Conservation (phyloP, 495 filamentous ascomycete species). For the Talaromyces liani region DNA sequence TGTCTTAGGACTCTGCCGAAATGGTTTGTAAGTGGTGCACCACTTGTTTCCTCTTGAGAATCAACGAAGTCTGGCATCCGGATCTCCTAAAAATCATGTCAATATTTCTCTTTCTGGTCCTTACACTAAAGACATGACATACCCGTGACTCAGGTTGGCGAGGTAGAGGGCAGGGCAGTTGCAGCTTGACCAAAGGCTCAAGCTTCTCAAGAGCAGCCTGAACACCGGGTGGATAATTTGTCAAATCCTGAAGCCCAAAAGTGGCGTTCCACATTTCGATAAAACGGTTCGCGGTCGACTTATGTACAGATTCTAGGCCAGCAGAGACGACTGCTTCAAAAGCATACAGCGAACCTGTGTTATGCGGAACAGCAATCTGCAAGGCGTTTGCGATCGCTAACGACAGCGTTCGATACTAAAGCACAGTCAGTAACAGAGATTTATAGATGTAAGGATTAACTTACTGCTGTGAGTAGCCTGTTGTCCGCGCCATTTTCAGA, state of each 20-base stretch:
- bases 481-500: constrained; percentile 25
- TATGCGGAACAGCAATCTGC: constrained; percentile 24
- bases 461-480: constrained; percentile 32
- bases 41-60: constrained; percentile 33
- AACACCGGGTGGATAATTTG: constrained; percentile 42
- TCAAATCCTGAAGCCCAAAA: constrained; percentile 37
- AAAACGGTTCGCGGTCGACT: constrained; percentile 42
- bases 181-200: constrained; percentile 38
- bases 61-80: constrained; percentile 35
- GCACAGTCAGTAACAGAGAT: neutral
- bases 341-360: constrained; percentile 32
- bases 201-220: constrained; percentile 40
- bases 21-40: constrained; percentile 6
- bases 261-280: constrained; percentile 53
- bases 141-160: constrained; percentile 9
- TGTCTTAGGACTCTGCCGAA: constrained; percentile 4
- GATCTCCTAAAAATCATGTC: neutral
- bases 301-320: constrained; percentile 49
- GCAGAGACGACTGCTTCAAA: constrained; percentile 48
- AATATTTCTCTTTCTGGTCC: neutral
- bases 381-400: constrained; percentile 29
- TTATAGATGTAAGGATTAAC: constrained; percentile 9
- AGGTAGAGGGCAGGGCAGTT: constrained; percentile 23
- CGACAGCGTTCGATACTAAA: constrained; percentile 29
- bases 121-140: neutral